Conservation (phyloP, 768 basidiomycete species). For the Melanogaster broomeanus region DNA sequence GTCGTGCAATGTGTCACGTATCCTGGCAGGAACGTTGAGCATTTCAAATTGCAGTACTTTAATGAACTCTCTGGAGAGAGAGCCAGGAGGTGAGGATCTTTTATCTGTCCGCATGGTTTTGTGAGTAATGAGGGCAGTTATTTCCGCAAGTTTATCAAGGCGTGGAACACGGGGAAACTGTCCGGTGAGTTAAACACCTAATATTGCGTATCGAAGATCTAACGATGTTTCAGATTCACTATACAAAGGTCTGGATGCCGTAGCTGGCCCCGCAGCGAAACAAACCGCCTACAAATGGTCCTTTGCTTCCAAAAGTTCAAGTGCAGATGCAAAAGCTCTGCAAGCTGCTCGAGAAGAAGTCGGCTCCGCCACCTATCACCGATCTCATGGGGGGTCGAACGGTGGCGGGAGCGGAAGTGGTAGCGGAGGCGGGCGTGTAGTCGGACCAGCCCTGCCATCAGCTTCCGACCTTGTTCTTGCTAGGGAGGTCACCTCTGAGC, state of each 20-base stretch:
- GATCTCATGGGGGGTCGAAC: slow-evolving; percentile 10
- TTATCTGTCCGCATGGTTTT: slow-evolving; percentile 26
- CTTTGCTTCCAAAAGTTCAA: slow-evolving; percentile 67
- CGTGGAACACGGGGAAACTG: slow-evolving; percentile 82
- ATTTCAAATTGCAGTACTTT: slow-evolving; percentile 62
- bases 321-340: slow-evolving; percentile 61
- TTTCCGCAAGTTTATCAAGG: slow-evolving; percentile 92
- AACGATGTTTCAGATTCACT: slow-evolving; percentile 42
- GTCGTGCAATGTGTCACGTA: slow-evolving; percentile 8
- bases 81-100: slow-evolving; percentile 62
- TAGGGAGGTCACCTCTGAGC: slow-evolving; percentile 59
- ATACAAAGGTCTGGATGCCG: slow-evolving; percentile 62
- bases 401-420: slow-evolving; percentile 26
- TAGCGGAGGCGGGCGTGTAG: slow-evolving; percentile 43
- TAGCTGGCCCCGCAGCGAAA: slow-evolving; percentile 55
- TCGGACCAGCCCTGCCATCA: slow-evolving; percentile 71
- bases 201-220: neutral
- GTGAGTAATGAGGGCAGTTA: slow-evolving; percentile 52
- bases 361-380: slow-evolving; percentile 42
- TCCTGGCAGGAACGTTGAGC: slow-evolving; percentile 1
- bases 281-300: slow-evolving; percentile 90
- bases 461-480: slow-evolving; percentile 70
- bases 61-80: slow-evolving; percentile 83
- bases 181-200: slow-evolving; percentile 43
- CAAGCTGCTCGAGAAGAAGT: slow-evolving; percentile 62